Percentiles rank a stretch among this genome's conserved stretches.
phyloP scores from a whole-genome alignment of 169 alveolate species.

The Perkinsus chesapeaki region DNA sequence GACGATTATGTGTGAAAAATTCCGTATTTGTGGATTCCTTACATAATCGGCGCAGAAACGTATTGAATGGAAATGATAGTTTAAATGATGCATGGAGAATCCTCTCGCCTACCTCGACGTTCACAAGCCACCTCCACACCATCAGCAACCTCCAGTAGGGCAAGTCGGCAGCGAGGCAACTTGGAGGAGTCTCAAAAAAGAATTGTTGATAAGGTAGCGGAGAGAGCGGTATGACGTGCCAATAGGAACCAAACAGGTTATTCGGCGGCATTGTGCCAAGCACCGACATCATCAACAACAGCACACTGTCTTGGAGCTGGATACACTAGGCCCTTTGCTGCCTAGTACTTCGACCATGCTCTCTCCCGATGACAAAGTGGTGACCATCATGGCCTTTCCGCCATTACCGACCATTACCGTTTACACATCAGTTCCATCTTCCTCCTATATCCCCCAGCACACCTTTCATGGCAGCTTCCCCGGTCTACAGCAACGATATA shows the following conservation, averaged over 20 bases:
- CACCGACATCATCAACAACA: neutral
- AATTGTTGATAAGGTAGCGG: neutral
- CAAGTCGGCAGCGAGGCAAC: neutral
- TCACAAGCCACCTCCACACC: neutral
- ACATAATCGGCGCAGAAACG: neutral
- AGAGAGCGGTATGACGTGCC: neutral
- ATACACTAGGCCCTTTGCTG: neutral
- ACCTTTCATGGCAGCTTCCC: neutral
- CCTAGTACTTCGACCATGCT: neutral
- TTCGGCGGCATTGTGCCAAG: neutral
- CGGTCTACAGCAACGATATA: too few species aligned
- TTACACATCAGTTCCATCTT: neutral
- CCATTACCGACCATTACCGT: neutral
- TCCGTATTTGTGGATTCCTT: neutral
- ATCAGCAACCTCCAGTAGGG: neutral
- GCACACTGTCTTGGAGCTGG: neutral
- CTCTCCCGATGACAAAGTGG: neutral
- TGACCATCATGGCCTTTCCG: too few species aligned
- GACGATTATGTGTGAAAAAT: neutral
- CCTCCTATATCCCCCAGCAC: neutral
- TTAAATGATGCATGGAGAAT: too few species aligned
- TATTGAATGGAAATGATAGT: neutral
- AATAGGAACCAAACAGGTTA: neutral
- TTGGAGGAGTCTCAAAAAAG: neutral
- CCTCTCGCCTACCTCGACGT: neutral